phyloP scores from a whole-genome alignment of 2,329 filamentous ascomycete genomes.

The Colletotrichum sp. region DNA sequence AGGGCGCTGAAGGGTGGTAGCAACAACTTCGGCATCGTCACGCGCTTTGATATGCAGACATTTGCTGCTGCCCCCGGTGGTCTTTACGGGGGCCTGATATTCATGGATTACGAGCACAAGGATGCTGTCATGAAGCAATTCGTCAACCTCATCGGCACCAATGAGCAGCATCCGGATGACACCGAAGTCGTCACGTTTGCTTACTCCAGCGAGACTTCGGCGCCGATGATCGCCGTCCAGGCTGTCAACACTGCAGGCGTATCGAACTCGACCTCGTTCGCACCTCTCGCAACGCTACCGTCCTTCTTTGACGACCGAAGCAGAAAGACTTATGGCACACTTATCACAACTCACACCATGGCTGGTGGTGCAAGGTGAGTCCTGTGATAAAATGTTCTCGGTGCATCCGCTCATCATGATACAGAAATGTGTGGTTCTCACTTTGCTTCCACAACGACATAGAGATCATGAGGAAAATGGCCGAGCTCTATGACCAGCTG shows the following conservation, averaged over 20 bases:
- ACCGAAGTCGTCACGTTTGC: not conserved
- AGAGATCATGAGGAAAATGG: not conserved
- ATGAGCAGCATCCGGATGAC: not conserved
- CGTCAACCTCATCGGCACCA: not conserved
- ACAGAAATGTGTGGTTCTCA: not conserved
- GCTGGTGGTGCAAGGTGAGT: not conserved
- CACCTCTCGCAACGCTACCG: not conserved
- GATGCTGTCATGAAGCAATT: not conserved
- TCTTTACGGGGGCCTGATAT: not conserved
- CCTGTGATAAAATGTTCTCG: rapidly evolving
- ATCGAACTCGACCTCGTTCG: not conserved
- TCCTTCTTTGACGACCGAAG: not conserved
- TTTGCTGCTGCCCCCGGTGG: not conserved
- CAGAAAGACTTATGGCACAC: not conserved
- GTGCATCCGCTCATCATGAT: not conserved
- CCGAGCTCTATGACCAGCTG: not conserved
- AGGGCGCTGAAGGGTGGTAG: conserved; percentile 53
- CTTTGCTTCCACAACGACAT: not conserved
- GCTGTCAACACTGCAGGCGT: not conserved
- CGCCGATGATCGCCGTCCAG: not conserved
- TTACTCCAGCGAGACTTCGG: not conserved
- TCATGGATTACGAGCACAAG: not conserved
- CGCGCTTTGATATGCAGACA: conserved; percentile 31
- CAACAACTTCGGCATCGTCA: conserved; percentile 50
- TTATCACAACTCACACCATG: not conserved